These are phyloP conservation scores for Ceratobasidium sp. DNA, from an alignment of 1,284 basidiomycete species.

Conservation along the genomic window DNA sequence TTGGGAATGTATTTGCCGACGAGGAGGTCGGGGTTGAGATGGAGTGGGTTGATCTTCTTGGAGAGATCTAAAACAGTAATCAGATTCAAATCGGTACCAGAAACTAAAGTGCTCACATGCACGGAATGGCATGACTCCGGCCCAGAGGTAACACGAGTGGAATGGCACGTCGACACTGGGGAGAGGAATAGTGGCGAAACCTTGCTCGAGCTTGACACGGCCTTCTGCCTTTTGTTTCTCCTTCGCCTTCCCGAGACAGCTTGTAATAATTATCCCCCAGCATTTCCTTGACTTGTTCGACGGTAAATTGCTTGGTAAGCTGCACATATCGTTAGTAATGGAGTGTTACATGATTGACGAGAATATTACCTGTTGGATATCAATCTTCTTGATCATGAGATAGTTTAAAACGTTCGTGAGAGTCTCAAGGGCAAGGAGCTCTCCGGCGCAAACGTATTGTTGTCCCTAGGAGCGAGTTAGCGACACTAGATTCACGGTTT, in stretches of 20 bases:
- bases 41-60: conserved; percentile 92
- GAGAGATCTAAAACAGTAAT: conserved; percentile 73
- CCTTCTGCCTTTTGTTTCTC: conserved; percentile 82
- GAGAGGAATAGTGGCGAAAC: conserved; percentile 93
- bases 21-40: conserved; percentile 90
- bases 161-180: conserved; percentile 99
- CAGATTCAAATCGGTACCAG: neutral
- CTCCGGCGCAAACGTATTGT: conserved; percentile 98
- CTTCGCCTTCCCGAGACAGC: conserved; percentile 77
- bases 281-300: conserved; percentile 92
- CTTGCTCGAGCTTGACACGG: conserved; percentile 93
- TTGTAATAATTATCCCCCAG: conserved; percentile 86
- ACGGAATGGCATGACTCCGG: conserved; percentile 96
- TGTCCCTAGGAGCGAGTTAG: conserved; percentile 63
- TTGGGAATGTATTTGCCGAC: conserved; percentile 97
- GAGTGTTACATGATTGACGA: conserved; percentile 20
- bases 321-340: conserved; percentile 50
- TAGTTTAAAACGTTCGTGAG: conserved; percentile 97
- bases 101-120: conserved; percentile 65
- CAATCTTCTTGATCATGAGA: conserved; percentile 95
- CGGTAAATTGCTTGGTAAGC: conserved; percentile 81
- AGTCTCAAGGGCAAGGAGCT: conserved; percentile 89
- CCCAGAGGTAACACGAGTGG: conserved; percentile 98
- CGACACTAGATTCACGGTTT: conserved; percentile 38
- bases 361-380: conserved; percentile 92